These are phyloP conservation scores for Nematodospora valgi DNA, from an alignment of 805 yeast species.

Conservation along the genomic window DNA sequence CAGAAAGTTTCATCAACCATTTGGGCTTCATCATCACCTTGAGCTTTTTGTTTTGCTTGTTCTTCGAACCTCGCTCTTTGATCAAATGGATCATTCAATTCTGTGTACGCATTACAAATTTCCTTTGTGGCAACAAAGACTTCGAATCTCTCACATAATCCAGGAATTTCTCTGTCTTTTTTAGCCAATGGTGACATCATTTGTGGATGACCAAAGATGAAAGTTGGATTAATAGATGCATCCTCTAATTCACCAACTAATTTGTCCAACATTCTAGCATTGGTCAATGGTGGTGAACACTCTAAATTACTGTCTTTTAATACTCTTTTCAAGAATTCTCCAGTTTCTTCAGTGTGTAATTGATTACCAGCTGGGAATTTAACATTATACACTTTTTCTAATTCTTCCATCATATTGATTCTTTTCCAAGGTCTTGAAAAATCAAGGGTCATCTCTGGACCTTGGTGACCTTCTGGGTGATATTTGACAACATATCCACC, in stretches of 20 bases:
- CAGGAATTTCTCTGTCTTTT: constrained; percentile 87
- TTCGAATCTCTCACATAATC: constrained; percentile 97
- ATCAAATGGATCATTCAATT: constrained; percentile 97
- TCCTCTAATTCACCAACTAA: constrained; percentile 97
- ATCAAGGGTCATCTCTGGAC: constrained; percentile 73
- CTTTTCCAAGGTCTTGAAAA: constrained; percentile 98
- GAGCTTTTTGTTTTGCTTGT: constrained; percentile 97
- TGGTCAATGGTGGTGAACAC: constrained; percentile 90
- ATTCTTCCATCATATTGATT: constrained; percentile 93
- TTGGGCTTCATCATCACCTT: constrained; percentile 99
- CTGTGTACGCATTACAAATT: constrained; percentile 97
- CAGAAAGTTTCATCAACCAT: constrained; percentile 94
- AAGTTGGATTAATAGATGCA: constrained; percentile 92
- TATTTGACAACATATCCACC: constrained; percentile 82
- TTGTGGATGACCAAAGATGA: constrained; percentile 98
- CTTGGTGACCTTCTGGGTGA: constrained; percentile 87
- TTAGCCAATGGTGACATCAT: constrained; percentile 99
- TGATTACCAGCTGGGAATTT: constrained; percentile 95
- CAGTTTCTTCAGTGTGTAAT: constrained; percentile 91
- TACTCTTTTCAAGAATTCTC: constrained; percentile 78
- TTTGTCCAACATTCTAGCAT: constrained; percentile 98
- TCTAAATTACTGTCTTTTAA: constrained; percentile 79
- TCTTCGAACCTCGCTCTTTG: constrained; percentile 97
- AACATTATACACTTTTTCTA: constrained; percentile 81
- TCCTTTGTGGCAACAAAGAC: constrained; percentile 98